Percentiles rank a stretch among this genome's conserved stretches.
Evolutionary conservation across 768 basidiomycete genomes (phyloP).

Genomic region (Paxillus involutus): DNA sequence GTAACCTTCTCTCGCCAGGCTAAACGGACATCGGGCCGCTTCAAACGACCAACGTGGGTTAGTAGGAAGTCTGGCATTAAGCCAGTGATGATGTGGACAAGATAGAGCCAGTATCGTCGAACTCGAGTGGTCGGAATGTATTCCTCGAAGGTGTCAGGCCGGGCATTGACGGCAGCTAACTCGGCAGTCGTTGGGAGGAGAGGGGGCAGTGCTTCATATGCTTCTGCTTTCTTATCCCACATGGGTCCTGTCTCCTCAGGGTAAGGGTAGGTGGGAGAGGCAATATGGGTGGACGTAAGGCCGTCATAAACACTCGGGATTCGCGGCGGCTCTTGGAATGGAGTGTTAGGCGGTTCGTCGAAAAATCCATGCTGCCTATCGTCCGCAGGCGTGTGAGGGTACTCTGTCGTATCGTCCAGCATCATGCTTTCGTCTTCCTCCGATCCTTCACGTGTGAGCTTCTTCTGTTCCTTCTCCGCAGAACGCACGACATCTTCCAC

Average conservation of each 20-base stretch:
- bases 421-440: slow-evolving; percentile 49
- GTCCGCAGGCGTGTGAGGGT: slow-evolving; percentile 32
- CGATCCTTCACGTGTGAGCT: slow-evolving; percentile 36
- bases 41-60: slow-evolving; percentile 56
- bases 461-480: slow-evolving; percentile 49
- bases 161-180: slow-evolving; percentile 43
- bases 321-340: slow-evolving; percentile 30
- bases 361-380: slow-evolving; percentile 32
- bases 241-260: slow-evolving; percentile 39
- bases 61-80: slow-evolving; percentile 57
- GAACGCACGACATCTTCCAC: slow-evolving; percentile 56
- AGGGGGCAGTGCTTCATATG: slow-evolving; percentile 30
- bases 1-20: slow-evolving; percentile 73
- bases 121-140: slow-evolving; percentile 51
- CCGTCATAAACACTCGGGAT: slow-evolving; percentile 28
- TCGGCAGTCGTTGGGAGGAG: slow-evolving; percentile 36
- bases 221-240: slow-evolving; percentile 44
- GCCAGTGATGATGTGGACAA: slow-evolving; percentile 54
- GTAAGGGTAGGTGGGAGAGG: slow-evolving; percentile 26
- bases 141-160: slow-evolving; percentile 52
- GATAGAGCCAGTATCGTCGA: slow-evolving; percentile 57
- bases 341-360: slow-evolving; percentile 28
- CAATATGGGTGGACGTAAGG: slow-evolving; percentile 20
- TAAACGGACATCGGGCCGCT: slow-evolving; percentile 63
- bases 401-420: slow-evolving; percentile 40